Percentiles rank a stretch among this genome's conserved stretches.
These are phyloP conservation scores for Artemisia annua DNA, from an alignment of 129 eudicot genomes.

Conservation along the genomic window DNA sequence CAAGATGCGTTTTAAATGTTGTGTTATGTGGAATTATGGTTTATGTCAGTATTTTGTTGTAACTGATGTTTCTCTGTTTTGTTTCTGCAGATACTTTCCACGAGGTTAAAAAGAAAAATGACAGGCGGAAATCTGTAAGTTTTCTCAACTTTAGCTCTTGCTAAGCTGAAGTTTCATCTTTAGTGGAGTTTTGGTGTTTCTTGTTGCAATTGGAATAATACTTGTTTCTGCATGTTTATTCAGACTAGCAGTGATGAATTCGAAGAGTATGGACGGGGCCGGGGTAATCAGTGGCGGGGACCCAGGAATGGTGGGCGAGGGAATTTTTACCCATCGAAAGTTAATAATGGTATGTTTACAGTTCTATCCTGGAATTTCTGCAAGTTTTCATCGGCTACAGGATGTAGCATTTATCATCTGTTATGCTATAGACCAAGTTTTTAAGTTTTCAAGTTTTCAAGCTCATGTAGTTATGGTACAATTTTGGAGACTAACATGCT, in stretches of 20 bases:
- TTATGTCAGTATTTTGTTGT: background rate
- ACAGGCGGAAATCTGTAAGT: slow-evolving; percentile 56
- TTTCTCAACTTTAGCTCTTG: background rate
- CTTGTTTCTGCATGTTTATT: slow-evolving; percentile 14
- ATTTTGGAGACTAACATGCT: too few species aligned
- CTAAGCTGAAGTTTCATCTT: background rate
- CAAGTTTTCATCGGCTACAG: background rate
- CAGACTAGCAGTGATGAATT: slow-evolving; percentile 44
- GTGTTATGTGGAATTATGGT: slow-evolving; percentile 9
- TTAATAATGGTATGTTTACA: slow-evolving; percentile 42
- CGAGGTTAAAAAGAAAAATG: slow-evolving; percentile 70
- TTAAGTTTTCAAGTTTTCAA: too few species aligned
- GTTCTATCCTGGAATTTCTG: background rate
- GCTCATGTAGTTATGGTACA: too few species aligned
- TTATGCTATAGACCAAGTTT: too few species aligned
- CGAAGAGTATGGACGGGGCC: slow-evolving; percentile 39
- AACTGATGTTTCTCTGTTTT: background rate
- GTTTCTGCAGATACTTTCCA: slow-evolving; percentile 69
- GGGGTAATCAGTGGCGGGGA: slow-evolving; percentile 53
- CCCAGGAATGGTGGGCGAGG: slow-evolving; percentile 47
- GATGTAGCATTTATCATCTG: too few species aligned
- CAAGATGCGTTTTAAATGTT: too few species aligned
- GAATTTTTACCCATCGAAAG: slow-evolving; percentile 34
- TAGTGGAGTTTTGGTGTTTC: slow-evolving; percentile 4
- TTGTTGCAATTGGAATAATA: background rate